Conservation (phyloP, 1,284 basidiomycete genomes). For the Apiotrichum brassicae region DNA sequence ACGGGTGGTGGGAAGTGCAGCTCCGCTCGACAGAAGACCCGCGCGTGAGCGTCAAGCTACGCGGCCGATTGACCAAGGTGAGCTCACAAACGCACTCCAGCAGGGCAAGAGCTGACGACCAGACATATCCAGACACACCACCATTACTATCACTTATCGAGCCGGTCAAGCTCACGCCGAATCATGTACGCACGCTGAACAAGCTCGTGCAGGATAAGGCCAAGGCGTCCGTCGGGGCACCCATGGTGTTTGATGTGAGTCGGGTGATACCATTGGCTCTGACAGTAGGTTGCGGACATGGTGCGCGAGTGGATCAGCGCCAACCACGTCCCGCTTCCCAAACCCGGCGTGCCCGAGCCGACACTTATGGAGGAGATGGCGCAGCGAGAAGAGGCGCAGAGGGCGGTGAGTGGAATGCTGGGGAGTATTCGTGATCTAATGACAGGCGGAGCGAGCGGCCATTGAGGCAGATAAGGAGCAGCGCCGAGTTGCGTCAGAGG, state of each 20-base stretch:
- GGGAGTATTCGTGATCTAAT: neutral
- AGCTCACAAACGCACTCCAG: no score
- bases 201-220: constrained; percentile 38
- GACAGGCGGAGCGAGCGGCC: constrained; percentile 29
- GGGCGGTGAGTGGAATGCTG: constrained; percentile 29
- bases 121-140: constrained; percentile 11
- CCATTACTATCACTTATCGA: constrained; percentile 35
- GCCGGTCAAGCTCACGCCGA: constrained; percentile 30
- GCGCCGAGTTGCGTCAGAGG: constrained; percentile 23
- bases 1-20: constrained; percentile 42
- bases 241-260: constrained; percentile 45
- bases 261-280: neutral
- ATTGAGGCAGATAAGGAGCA: constrained; percentile 26
- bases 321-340: constrained; percentile 40
- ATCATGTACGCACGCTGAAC: constrained; percentile 35
- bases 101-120: no score
- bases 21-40: constrained; percentile 32
- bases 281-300: constrained; percentile 33
- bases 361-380: constrained; percentile 46
- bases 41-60: constrained; percentile 36
- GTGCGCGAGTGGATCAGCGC: constrained; percentile 39
- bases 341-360: constrained; percentile 29
- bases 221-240: constrained; percentile 29
- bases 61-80: constrained; percentile 40
- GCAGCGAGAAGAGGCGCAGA: constrained; percentile 39